phyloP scores from a whole-genome alignment of 176 grass and related monocot species.

The Saccharum officinarum region DNA sequence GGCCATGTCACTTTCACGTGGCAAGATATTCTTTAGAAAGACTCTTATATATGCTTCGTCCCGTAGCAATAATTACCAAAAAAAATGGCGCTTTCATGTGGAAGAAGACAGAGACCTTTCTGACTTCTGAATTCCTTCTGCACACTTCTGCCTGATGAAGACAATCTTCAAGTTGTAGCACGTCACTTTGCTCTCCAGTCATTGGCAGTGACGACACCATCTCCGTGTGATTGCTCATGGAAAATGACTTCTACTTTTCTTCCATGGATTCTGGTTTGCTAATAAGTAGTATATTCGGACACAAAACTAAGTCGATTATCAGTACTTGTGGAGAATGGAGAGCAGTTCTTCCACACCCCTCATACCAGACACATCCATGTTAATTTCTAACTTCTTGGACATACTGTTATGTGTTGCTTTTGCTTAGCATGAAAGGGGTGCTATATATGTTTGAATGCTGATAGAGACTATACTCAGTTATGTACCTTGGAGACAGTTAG shows the following conservation, averaged over 20 bases:
- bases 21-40: neutral
- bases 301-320: neutral
- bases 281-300: neutral
- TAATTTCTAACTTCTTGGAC: neutral
- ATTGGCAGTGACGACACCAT: no score
- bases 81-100: neutral
- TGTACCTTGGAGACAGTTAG: neutral
- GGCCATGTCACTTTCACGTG: no score
- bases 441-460: neutral
- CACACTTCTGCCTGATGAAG: neutral
- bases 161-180: neutral
- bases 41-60: neutral
- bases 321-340: no score
- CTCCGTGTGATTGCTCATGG: neutral
- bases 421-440: neutral
- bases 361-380: no score
- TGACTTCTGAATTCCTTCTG: neutral
- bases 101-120: neutral
- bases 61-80: neutral
- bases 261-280: neutral
- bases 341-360: no score
- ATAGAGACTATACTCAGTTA: neutral
- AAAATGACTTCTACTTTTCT: neutral
- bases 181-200: neutral
- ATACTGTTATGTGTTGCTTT: neutral